phyloP scores from a whole-genome alignment of 2,329 filamentous ascomycete genomes.

The Tolypocladium ophioglossoides region DNA sequence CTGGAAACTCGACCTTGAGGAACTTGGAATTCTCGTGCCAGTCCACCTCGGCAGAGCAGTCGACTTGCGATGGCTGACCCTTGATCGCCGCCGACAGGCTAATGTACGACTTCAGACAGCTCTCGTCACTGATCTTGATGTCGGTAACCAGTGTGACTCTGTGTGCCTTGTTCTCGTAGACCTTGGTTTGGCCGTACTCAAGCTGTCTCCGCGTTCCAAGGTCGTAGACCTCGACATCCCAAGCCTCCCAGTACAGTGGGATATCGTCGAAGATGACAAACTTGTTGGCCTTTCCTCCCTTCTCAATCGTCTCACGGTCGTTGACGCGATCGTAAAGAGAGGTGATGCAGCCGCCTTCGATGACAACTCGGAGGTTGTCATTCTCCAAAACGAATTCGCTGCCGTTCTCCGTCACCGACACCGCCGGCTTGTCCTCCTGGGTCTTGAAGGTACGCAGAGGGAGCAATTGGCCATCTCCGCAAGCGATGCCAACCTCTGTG shows the following conservation, averaged over 20 bases:
- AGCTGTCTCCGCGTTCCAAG: constrained; percentile 77
- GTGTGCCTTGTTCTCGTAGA: constrained; percentile 62
- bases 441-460: constrained; percentile 39
- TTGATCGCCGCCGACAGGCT: constrained; percentile 61
- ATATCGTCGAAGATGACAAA: constrained; percentile 96
- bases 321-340: constrained; percentile 69
- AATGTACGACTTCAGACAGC: constrained; percentile 78
- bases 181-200: constrained; percentile 52
- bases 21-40: constrained; percentile 98
- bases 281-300: constrained; percentile 72
- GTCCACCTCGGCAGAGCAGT: constrained; percentile 78
- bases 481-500: constrained; percentile 41
- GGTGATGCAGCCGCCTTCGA: constrained; percentile 67
- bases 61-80: constrained; percentile 52
- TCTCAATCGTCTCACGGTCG: constrained; percentile 66
- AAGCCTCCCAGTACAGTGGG: constrained; percentile 92
- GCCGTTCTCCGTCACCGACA: constrained; percentile 38
- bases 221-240: constrained; percentile 97
- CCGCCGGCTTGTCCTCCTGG: constrained; percentile 32
- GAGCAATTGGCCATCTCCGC: constrained; percentile 43
- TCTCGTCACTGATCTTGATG: constrained; percentile 78
- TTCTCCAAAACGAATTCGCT: constrained; percentile 73
- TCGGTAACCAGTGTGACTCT: constrained; percentile 74
- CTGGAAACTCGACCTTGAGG: constrained; percentile 96
- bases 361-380: constrained; percentile 59